Percentiles rank a stretch among this genome's conserved stretches.
Conservation (phyloP, 306 rosid species). For the Cajanus cajan region DNA sequence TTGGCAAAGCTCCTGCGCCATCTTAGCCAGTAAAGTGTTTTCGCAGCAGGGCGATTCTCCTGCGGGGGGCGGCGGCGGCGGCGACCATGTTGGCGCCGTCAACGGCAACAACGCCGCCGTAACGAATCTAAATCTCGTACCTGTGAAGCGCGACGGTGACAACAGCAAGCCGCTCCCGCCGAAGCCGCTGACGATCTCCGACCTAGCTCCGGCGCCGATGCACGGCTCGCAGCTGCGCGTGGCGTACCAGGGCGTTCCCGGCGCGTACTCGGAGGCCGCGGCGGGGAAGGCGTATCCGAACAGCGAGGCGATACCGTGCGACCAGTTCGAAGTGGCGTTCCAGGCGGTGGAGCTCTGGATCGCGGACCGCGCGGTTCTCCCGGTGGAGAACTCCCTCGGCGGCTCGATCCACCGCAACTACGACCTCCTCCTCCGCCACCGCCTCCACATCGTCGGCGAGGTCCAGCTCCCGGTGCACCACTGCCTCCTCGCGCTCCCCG, state of each 20-base stretch:
- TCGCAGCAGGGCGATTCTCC: constrained; percentile 51
- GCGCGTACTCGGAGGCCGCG: constrained; percentile 96
- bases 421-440: constrained; percentile 94
- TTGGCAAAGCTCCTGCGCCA: constrained; percentile 89
- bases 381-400: constrained; percentile 89
- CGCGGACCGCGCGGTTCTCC: constrained; percentile 91
- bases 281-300: constrained; percentile 95
- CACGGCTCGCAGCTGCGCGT: constrained; percentile 92
- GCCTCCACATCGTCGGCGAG: constrained; percentile 95
- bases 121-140: constrained; percentile 65
- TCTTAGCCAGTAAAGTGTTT: constrained; percentile 69
- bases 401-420: constrained; percentile 94
- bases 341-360: constrained; percentile 98
- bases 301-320: constrained; percentile 93
- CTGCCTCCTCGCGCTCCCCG: constrained; percentile 89
- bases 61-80: constrained; percentile 31
- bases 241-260: constrained; percentile 96
- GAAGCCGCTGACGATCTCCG: constrained; percentile 73
- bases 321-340: constrained; percentile 94
- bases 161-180: constrained; percentile 38
- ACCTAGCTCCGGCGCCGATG: constrained; percentile 88
- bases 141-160: constrained; percentile 21
- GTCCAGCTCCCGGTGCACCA: constrained; percentile 92
- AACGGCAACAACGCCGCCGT: constrained; percentile 65
- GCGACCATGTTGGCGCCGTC: constrained; percentile 51